Base-by-base conservation (phyloP, 2,329 filamentous ascomycete species). In the Stylonectria norvegica region DNA sequence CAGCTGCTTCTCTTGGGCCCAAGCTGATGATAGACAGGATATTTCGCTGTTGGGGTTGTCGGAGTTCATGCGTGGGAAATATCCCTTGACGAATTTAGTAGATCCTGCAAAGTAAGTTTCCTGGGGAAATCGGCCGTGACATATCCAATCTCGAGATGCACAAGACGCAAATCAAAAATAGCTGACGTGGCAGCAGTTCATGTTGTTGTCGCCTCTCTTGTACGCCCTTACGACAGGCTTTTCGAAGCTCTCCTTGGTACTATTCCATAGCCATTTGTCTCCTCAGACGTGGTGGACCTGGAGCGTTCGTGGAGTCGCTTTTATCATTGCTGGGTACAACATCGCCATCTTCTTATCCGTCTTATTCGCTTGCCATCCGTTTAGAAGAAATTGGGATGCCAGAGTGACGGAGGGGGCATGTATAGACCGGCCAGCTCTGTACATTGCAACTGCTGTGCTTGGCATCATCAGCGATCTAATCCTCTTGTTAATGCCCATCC, bases 381-480 rank as follows among this genome's bases (percentile, higher is more conserved):
- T 69, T n/a, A 36, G 49, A 5, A 50, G 45, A 1, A 44, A 45
- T 7, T 70, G 60, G 55, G 56, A 66, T 19, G 34, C 55, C 11
- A 48, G 40, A 4, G 47, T 62, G 5, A 31, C 22, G 2, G 58
- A 34, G 47, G 70, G 46, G 34, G 55, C 36, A n/a, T 77, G 73
- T 42, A 61, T 77, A 25, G 56, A 72, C 38, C 34, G 49, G 6
- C 34, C 50, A 5, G 47, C 43, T 0, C 38, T 57, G 0, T 57
- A 56, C 14, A 42, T 56, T 7, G 53, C 47, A 19, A 67, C 68
- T 12, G 65, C 71, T 6, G 58, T 64, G 0, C 66, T 76, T 19
- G 73, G 73, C 38, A 71, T 75, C 33, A 34, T 66, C 14, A 71
- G 71, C 3, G 71, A 76, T 49, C 40, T 76, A 1, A 43, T 74